A percentile compares a stretch with the other conserved stretches of the same genome.
phyloP scores from a whole-genome alignment of 805 yeast species.

The Ogataea naganishii region DNA sequence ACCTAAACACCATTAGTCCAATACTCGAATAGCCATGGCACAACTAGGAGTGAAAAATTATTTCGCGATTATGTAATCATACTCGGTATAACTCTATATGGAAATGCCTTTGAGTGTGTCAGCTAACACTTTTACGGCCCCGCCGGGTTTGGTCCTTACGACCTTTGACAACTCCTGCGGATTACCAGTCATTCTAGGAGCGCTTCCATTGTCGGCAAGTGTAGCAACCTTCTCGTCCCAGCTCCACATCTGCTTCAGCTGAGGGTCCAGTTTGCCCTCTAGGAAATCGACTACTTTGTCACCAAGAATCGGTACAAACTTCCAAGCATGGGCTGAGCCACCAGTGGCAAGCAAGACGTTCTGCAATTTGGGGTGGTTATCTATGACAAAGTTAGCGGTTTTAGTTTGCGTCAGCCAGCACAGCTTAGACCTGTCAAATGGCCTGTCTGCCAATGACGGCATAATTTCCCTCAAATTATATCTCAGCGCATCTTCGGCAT shows the following conservation, averaged over 20 bases:
- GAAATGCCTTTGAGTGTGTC: too few species aligned
- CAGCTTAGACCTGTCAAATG: constrained; percentile 17
- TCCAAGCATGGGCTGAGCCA: constrained; percentile 21
- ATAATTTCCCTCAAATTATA: constrained; percentile 14
- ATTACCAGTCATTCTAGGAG: constrained; percentile 19
- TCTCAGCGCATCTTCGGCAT: constrained; percentile 15
- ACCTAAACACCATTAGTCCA: too few species aligned
- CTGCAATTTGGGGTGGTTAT: constrained; percentile 13
- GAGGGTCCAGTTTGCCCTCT: constrained; percentile 11
- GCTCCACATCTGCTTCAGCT: constrained; percentile 12
- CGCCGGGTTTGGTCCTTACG: too few species aligned
- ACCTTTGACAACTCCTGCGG: constrained; percentile 10
- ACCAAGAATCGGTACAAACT: constrained; percentile 18
- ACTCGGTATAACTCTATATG: too few species aligned
- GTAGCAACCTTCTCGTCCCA: constrained; percentile 12
- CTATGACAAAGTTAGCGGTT: constrained; percentile 15
- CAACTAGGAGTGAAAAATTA: too few species aligned
- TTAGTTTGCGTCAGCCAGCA: constrained; percentile 20
- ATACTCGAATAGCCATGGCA: too few species aligned
- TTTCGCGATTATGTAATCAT: too few species aligned
- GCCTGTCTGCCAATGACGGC: constrained; percentile 13
- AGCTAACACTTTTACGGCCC: too few species aligned
- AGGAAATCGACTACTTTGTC: constrained; percentile 17
- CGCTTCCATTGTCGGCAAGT: constrained; percentile 13
- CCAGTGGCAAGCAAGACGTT: constrained; percentile 17